Evolutionary conservation across 176 grass and related monocot genomes (phyloP), one percentile per base, ranked within the genome.

Genomic region (Carex scoparia): DNA sequence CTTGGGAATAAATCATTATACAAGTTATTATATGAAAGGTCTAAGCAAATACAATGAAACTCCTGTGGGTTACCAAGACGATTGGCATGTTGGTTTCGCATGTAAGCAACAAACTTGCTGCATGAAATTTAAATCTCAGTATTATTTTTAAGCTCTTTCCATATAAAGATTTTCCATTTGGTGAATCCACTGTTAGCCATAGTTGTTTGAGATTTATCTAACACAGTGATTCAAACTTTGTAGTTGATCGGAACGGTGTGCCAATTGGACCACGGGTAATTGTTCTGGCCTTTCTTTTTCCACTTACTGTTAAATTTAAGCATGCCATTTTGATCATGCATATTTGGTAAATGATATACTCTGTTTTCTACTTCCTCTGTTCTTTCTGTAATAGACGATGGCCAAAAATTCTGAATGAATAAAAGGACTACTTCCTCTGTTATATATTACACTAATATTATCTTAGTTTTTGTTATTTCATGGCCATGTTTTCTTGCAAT

Each of bases 1-100:
- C 42, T 16, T 98, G 2, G 95, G 85, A 18, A 90, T 98, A 85
- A 98, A 98, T 80, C 89, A 95, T 16, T 98, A 98, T 86, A 95
- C 95, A 0, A 85, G 83, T 9, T 95, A 94, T 57, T 98, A 98
- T 8, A 92, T 80, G 63, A 83, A 86, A 28, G 66, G 55, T 42
- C 71, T 60, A 76, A 79, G 56, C 88, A 69, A 88, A 91, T 42
- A n/a, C 30, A 5, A 87, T 84, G 27, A 37, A 87, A 28, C 86
- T 70, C 61, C 80, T 4, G 80, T 68, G 16, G 86, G 81, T 59
- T 98, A 95, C 28, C 69, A 48, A 18, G 91, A 87, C 9, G 95
- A 98, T 60, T 98, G 95, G 93, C 64, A 90, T 7, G 91, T 40
- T 15, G 84, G 89, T 59, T 88, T 90, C 69, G 68, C 84, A 31